phyloP scores from a whole-genome alignment of 345 rosid species.

The Boechera divaricarpa region DNA sequence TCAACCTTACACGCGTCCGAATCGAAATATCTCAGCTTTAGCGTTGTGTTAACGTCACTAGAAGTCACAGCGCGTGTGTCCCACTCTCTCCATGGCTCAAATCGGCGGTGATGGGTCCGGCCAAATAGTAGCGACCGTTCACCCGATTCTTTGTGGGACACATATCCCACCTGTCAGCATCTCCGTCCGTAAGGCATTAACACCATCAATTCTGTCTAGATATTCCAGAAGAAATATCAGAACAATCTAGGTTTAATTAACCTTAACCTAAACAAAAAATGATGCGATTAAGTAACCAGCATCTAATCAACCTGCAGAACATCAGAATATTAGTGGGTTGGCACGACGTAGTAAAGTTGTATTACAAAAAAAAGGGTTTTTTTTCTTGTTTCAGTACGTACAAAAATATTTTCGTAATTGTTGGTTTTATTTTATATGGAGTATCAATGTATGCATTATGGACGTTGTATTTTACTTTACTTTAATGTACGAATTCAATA shows the following conservation, averaged over 20 bases:
- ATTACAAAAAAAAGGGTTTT: neutral
- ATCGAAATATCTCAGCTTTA: slow-evolving; percentile 25
- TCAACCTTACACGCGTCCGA: slow-evolving; percentile 37
- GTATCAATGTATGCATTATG: neutral
- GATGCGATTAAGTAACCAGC: slow-evolving; percentile 11
- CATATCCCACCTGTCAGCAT: slow-evolving; percentile 25
- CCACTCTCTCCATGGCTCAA: slow-evolving; percentile 34
- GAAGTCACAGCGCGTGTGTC: slow-evolving; percentile 32
- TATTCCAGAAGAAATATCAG: neutral
- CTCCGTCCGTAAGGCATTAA: neutral
- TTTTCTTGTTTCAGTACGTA: neutral
- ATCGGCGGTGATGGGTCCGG: slow-evolving; percentile 42
- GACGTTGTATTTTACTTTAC: neutral
- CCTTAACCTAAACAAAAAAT: slow-evolving; percentile 3
- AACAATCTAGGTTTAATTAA: slow-evolving; percentile 1
- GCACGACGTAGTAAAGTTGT: neutral
- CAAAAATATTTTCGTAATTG: neutral
- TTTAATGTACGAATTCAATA: neutral
- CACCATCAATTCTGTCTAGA: slow-evolving; percentile 23
- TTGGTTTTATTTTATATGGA: neutral
- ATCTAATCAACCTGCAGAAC: neutral
- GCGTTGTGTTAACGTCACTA: slow-evolving; percentile 45
- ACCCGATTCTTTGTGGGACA: slow-evolving; percentile 36
- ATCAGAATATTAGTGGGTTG: neutral
- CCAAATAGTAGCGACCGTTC: slow-evolving; percentile 33